A percentile compares a stretch with the other conserved stretches of the same genome.
Conservation (phyloP, 164 flowering plant species). For the Aristolochia contorta region DNA sequence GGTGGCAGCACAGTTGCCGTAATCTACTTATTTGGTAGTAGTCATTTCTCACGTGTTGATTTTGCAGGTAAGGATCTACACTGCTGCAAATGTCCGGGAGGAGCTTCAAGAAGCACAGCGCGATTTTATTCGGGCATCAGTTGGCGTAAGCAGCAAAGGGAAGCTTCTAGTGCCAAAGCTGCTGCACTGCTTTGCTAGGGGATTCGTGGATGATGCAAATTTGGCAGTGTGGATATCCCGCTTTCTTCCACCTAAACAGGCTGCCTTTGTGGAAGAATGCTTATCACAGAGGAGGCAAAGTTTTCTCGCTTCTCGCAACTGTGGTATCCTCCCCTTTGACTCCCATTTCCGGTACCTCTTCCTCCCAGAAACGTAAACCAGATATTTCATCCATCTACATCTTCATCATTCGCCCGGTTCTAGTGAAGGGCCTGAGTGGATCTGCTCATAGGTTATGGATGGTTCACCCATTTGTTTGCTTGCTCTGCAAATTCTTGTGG, state of each 20-base stretch:
- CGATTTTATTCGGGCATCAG: constrained; percentile 61
- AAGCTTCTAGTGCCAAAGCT: constrained; percentile 64
- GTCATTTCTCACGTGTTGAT: not conserved
- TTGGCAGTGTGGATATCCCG: constrained; percentile 56
- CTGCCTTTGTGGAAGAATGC: constrained; percentile 55
- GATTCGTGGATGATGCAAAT: constrained; percentile 43
- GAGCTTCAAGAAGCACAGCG: constrained; percentile 57
- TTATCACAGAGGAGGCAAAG: constrained; percentile 46
- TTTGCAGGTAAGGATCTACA: constrained; percentile 63
- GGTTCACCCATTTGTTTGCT: too few species aligned
- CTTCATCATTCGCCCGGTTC: too few species aligned
- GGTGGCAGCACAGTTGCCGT: too few species aligned
- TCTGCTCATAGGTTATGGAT: too few species aligned
- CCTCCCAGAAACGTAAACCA: constrained; percentile 22
- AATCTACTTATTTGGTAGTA: too few species aligned
- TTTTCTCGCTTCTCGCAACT: constrained; percentile 47
- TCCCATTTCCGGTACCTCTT: constrained; percentile 68
- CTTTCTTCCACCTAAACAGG: constrained; percentile 56
- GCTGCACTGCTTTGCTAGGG: constrained; percentile 54
- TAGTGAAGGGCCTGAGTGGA: too few species aligned
- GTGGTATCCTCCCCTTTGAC: constrained; percentile 59
- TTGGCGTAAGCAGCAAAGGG: constrained; percentile 66
- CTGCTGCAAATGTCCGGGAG: constrained; percentile 42
- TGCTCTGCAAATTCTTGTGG: too few species aligned
- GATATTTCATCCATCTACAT: too few species aligned